A percentile compares a stretch with the other conserved stretches of the same genome.
Conservation (phyloP, 2,329 filamentous ascomycete species). For the Penicillium sumatraense region DNA sequence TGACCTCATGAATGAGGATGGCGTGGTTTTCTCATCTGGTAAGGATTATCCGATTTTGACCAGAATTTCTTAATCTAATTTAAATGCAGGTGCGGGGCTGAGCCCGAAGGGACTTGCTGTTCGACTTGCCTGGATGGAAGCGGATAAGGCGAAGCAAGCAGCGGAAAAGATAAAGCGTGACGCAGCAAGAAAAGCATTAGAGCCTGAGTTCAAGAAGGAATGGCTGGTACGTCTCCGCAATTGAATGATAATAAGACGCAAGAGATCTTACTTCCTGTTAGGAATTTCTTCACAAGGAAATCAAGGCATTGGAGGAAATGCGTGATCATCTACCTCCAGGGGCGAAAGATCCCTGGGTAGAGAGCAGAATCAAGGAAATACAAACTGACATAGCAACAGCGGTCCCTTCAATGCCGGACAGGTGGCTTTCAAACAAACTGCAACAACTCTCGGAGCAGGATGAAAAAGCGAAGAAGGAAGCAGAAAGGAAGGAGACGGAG, state of each 20-base stretch:
- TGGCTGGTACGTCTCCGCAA: not conserved
- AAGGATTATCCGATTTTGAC: not conserved
- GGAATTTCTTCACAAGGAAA: not conserved
- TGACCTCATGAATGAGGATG: not conserved
- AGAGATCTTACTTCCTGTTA: not conserved
- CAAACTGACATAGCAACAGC: not conserved
- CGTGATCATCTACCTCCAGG: not conserved
- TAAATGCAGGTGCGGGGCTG: not conserved
- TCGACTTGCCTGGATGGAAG: not conserved
- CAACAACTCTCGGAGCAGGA: too few species aligned
- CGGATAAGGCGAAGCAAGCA: not conserved
- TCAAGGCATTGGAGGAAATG: not conserved
- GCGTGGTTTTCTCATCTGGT: not conserved
- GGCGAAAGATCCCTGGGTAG: not conserved
- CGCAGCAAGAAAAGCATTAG: not conserved
- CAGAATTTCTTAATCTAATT: not conserved
- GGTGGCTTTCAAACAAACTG: not conserved
- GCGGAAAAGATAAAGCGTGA: not conserved
- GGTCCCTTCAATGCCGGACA: not conserved
- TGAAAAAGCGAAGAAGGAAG: too few species aligned
- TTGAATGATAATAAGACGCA: not conserved
- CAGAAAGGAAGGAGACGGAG: too few species aligned
- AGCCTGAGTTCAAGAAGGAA: not conserved
- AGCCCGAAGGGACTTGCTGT: not conserved
- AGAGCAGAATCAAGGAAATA: not conserved